phyloP scores from a whole-genome alignment of 495 filamentous ascomycete genomes.

The Hypoxylon fuscum region DNA sequence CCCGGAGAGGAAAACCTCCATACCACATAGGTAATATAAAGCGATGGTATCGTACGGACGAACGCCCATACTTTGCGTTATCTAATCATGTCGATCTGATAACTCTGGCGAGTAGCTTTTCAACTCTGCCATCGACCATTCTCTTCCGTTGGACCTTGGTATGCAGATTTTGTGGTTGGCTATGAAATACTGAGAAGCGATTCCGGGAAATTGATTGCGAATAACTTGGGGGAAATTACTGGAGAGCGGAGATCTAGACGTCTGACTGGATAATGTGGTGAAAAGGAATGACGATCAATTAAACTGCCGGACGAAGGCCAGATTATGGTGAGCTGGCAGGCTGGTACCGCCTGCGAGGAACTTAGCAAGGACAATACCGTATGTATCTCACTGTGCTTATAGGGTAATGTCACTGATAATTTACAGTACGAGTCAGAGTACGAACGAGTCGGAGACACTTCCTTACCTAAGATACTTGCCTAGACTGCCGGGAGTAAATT shows the following conservation, averaged over 20 bases:
- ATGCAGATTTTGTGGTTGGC: conserved; percentile 7
- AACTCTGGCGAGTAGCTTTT: conserved; percentile 3
- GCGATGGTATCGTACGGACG: conserved; percentile 6
- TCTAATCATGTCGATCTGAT: conserved; percentile 1
- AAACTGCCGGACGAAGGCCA: conserved; percentile 37
- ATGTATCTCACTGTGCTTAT: conserved; percentile 7
- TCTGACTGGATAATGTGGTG: conserved; percentile 24
- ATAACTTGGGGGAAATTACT: background rate
- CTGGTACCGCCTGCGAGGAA: conserved; percentile 29
- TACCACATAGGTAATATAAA: conserved; percentile 31
- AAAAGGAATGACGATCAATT: conserved; percentile 35
- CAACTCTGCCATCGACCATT: background rate
- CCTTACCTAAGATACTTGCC: conserved; percentile 6
- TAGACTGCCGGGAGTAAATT: conserved; percentile 23
- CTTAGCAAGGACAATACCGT: conserved; percentile 15
- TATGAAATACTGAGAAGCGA: conserved; percentile 15
- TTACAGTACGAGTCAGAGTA: conserved; percentile 1
- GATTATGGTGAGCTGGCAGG: conserved; percentile 24
- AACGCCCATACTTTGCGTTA: conserved; percentile 2
- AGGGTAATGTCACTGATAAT: background rate
- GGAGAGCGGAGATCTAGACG: conserved; percentile 23
- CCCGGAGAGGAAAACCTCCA: conserved; percentile 33
- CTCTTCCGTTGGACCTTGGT: conserved; percentile 4
- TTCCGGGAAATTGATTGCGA: background rate
- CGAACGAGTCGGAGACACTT: no score